phyloP scores from a whole-genome alignment of 257 asterid genomes.

The Hygrophila difformis region DNA sequence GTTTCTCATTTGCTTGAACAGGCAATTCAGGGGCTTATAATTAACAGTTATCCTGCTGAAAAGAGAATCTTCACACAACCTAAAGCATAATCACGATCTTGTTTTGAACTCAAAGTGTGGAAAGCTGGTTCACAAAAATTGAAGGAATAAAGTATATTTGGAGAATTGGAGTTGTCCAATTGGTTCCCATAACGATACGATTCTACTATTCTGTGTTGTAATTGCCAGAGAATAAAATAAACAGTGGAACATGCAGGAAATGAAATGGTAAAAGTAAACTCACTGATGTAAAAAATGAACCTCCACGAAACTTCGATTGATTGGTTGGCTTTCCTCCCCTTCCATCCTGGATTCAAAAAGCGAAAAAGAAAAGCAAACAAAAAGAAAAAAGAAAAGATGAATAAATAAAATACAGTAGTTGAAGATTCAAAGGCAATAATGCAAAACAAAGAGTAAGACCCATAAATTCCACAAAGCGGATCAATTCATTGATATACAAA shows the following conservation, averaged over 20 bases:
- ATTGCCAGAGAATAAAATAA: not conserved
- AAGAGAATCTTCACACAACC: not conserved
- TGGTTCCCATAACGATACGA: not conserved
- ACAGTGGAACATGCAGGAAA: not conserved
- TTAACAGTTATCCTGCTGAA: not conserved
- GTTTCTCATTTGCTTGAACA: too few species aligned
- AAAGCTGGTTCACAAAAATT: too few species aligned
- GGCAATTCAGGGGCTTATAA: not conserved
- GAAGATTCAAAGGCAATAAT: too few species aligned
- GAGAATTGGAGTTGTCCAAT: too few species aligned
- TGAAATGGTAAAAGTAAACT: conserved; percentile 11
- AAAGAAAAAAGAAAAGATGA: too few species aligned
- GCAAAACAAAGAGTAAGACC: not conserved
- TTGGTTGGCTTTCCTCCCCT: conserved; percentile 31
- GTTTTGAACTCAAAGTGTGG: not conserved
- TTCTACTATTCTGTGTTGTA: not conserved
- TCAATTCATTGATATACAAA: too few species aligned
- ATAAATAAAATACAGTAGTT: too few species aligned
- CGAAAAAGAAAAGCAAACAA: conserved; percentile 1
- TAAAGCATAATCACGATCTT: too few species aligned
- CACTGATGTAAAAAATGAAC: conserved; percentile 35
- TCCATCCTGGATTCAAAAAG: conserved; percentile 26
- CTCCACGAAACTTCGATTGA: conserved; percentile 29
- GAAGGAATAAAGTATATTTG: too few species aligned
- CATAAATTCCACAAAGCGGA: too few species aligned